Conservation (phyloP, 495 filamentous ascomycete species). For the Sordaria brevicollis region DNA sequence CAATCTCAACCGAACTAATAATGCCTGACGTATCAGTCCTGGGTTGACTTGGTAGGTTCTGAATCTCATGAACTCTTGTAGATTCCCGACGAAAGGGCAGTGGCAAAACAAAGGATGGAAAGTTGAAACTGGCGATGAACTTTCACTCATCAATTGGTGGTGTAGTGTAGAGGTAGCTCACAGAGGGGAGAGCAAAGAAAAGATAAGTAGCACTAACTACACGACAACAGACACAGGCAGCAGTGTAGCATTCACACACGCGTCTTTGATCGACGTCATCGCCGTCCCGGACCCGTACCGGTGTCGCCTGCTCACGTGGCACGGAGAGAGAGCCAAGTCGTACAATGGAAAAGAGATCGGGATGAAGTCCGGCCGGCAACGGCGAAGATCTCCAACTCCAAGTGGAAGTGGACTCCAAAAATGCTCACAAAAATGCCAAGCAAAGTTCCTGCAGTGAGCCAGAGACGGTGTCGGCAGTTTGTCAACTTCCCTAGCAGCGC, state of each 20-base stretch:
- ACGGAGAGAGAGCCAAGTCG: not conserved
- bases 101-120: not conserved
- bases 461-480: not conserved
- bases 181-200: not conserved
- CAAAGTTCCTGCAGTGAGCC: too few relatives aligned
- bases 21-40: not conserved
- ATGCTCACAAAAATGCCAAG: too few relatives aligned
- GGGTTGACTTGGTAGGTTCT: not conserved
- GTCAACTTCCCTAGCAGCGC: not conserved
- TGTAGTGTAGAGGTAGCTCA: not conserved
- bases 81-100: not conserved
- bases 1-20: not conserved
- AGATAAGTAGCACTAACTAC: not conserved
- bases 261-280: not conserved
- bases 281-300: not conserved
- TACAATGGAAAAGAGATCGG: not conserved
- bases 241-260: not conserved
- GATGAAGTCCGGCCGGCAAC: not conserved
- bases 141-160: not conserved
- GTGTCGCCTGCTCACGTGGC: constrained; percentile 7
- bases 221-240: not conserved
- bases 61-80: not conserved
- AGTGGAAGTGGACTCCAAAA: too few relatives aligned
- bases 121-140: not conserved
- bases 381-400: not conserved